Evolutionary conservation across 2,329 filamentous ascomycete genomes (phyloP).

Genomic region (Colletotrichum falcatum): DNA sequence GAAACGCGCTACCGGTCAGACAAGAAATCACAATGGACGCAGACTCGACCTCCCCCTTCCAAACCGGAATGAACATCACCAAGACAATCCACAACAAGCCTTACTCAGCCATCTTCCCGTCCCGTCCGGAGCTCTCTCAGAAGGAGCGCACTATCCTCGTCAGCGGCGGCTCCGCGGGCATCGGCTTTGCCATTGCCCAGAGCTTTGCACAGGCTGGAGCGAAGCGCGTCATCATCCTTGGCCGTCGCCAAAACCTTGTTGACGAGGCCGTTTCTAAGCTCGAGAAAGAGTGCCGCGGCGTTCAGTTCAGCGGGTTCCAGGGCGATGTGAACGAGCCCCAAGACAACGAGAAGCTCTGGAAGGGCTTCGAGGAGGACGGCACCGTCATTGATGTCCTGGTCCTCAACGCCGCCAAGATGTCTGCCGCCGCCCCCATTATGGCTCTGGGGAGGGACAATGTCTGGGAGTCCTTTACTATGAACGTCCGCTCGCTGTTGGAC

Average conservation of each 20-base stretch:
- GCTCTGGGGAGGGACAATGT: constrained; percentile 31
- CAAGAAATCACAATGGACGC: constrained; percentile 18
- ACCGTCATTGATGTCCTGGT: constrained; percentile 48
- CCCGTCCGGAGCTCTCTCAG: constrained; percentile 54
- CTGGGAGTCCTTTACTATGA: constrained; percentile 35
- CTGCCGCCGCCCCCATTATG: constrained; percentile 4
- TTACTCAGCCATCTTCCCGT: constrained; percentile 54
- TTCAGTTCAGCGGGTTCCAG: neutral
- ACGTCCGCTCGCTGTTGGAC: constrained; percentile 39
- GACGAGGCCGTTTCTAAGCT: constrained; percentile 46
- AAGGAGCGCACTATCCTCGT: constrained; percentile 69
- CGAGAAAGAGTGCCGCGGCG: neutral
- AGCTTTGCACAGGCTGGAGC: constrained; percentile 61
- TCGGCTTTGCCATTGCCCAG: constrained; percentile 73
- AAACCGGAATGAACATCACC: constrained; percentile 42
- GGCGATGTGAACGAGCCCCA: constrained; percentile 17
- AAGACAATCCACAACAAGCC: constrained; percentile 49
- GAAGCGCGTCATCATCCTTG: constrained; percentile 53
- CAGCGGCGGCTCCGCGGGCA: constrained; percentile 74
- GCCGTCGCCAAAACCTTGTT: constrained; percentile 50
- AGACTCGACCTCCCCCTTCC: constrained; percentile 51
- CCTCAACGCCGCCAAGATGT: constrained; percentile 43
- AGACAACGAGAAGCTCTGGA: constrained; percentile 26
- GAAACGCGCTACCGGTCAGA: neutral
- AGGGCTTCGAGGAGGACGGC: constrained; percentile 23